Conservation (phyloP, 345 rosid genomes). For the Boechera stricta region DNA sequence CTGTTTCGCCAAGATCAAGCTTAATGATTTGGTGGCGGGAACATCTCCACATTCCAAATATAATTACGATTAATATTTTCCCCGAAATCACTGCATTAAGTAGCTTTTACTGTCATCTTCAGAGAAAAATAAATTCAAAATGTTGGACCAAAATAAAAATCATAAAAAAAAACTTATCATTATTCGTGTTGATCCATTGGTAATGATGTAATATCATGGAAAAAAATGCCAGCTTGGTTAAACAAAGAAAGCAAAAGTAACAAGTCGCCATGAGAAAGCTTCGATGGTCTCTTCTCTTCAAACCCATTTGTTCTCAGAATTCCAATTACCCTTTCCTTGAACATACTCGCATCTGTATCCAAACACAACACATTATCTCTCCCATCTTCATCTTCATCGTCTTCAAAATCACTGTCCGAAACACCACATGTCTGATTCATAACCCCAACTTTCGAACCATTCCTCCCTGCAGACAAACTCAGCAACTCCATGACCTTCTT, state of each 20-base stretch:
- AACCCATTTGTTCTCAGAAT: constrained; percentile 58
- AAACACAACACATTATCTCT: constrained; percentile 31
- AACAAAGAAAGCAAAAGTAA: constrained; percentile 66
- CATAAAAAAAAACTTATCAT: neutral
- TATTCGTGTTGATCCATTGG: constrained; percentile 40
- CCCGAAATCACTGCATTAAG: neutral
- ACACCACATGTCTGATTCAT: neutral
- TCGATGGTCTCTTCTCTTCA: constrained; percentile 82
- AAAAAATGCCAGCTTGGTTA: constrained; percentile 72
- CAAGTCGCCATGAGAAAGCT: constrained; percentile 66
- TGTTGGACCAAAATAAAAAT: neutral
- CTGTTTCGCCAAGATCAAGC: neutral
- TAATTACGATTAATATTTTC: neutral
- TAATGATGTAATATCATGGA: constrained; percentile 49
- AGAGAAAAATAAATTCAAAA: neutral
- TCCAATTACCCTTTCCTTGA: constrained; percentile 63
- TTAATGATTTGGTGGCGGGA: neutral
- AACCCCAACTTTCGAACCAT: constrained; percentile 35
- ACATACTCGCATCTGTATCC: constrained; percentile 51
- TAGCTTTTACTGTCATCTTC: neutral
- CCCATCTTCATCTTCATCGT: constrained; percentile 20
- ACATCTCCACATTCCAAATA: constrained; percentile 9
- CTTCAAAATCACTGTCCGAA: constrained; percentile 29
- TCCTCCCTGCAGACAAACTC: constrained; percentile 36
- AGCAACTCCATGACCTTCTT: constrained; percentile 72